phyloP scores from a whole-genome alignment of 169 alveolate genomes.

The Cryptosporidium viatorum region DNA sequence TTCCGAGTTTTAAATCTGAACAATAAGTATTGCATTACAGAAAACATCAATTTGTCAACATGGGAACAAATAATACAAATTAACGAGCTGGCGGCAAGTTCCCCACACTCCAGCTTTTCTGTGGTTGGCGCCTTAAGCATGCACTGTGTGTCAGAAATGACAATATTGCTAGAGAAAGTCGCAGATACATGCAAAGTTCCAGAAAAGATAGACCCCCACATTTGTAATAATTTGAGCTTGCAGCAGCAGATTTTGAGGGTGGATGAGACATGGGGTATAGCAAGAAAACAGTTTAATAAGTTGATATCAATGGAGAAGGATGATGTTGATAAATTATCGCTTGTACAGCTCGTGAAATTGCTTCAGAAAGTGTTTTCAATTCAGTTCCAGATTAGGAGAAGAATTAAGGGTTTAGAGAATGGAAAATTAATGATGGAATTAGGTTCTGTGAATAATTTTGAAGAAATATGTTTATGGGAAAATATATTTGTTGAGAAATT shows the following conservation, averaged over 20 bases:
- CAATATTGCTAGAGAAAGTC: slow-evolving; percentile 2
- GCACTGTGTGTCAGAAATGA: slow-evolving; percentile 20
- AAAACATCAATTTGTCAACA: slow-evolving; percentile 36
- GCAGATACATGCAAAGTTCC: slow-evolving; percentile 34
- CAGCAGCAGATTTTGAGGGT: slow-evolving; percentile 47
- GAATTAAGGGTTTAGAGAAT: not conserved
- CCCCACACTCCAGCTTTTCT: slow-evolving; percentile 21
- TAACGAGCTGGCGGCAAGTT: not conserved
- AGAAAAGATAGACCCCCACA: slow-evolving; percentile 71
- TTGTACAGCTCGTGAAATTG: slow-evolving; percentile 41
- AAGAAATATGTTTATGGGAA: not conserved
- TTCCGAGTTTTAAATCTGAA: slow-evolving; percentile 32
- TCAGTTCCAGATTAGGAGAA: slow-evolving; percentile 20
- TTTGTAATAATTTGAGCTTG: slow-evolving; percentile 32
- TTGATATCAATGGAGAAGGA: slow-evolving; percentile 9
- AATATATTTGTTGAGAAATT: slow-evolving; percentile 51
- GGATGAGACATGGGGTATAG: slow-evolving; percentile 64
- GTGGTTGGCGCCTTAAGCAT: slow-evolving; percentile 34
- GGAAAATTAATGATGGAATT: not conserved
- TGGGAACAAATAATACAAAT: slow-evolving; percentile 57
- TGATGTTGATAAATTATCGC: slow-evolving; percentile 27
- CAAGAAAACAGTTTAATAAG: slow-evolving; percentile 14
- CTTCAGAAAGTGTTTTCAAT: slow-evolving; percentile 19
- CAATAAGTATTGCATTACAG: slow-evolving; percentile 5
- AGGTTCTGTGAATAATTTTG: not conserved